Evolutionary conservation across 495 filamentous ascomycete genomes (phyloP), one percentile per base, ranked within the genome.

Genomic region (Aspergillus homomorphus): DNA sequence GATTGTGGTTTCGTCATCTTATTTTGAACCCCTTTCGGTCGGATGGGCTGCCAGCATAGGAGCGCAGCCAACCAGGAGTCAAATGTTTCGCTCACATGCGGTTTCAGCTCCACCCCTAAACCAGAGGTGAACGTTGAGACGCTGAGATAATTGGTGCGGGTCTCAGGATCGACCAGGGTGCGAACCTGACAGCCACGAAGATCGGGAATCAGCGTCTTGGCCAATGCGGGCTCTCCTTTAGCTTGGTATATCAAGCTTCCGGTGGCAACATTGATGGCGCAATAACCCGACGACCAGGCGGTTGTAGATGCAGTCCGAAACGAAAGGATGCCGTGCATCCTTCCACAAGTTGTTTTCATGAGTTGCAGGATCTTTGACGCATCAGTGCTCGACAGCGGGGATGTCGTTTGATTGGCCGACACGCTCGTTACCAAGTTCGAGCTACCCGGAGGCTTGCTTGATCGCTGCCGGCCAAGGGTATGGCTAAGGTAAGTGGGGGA

Each of bases 51-150:
- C 94, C 94, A 98, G 64, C 90, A 96, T 3, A 98, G 79, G 50
- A 98, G 71, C 18, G 93, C 93, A 19, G 94, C 92, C 43, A 96
- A 86, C 94, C 94, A 98, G 8, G 87, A 83, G 60, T 97, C 91
- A 62, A 90, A 87, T 28, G 96, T 91, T 44, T 88, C 84, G 53
- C 82, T 77, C 4, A 84, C 83, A 60, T 87, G 77, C 9, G 94
- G 92, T 45, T 87, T 82, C 44, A 98, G 72, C 64, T 90, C 82
- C 30, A 96, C 78, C 28, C 88, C 84, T 18, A 88, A 75, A 18
- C 82, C 87, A 20, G 84, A 84, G 8, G 87, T 84, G 42, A 83
- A 84, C 20, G 86, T 87, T 21, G 81, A 80, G n/a, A 98, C 81
- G 64, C 92, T 89, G 14, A 98, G 82, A 65, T 89, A 91, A n/a